phyloP scores from a whole-genome alignment of 2,329 filamentous ascomycete species.

The Mollisia scopiformis region DNA sequence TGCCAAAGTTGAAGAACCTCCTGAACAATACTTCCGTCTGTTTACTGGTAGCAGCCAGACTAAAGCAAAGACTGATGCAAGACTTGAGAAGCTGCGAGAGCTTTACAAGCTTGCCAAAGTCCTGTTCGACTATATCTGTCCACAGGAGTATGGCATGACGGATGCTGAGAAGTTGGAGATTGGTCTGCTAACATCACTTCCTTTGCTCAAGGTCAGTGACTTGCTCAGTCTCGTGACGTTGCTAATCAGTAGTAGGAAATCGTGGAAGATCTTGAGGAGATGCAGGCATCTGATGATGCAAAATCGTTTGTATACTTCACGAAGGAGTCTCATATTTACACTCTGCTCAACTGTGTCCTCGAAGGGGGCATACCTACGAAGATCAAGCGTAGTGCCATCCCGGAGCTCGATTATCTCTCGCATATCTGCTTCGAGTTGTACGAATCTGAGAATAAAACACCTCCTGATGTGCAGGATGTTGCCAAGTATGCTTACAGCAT shows the following conservation, averaged over 20 bases:
- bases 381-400: conserved; percentile 92
- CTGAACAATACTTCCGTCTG: conserved; percentile 79
- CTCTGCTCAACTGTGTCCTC: conserved; percentile 93
- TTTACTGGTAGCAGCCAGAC: conserved; percentile 76
- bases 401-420: conserved; percentile 94
- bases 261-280: conserved; percentile 93
- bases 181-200: conserved; percentile 89
- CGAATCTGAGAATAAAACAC: conserved; percentile 75
- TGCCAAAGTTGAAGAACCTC: conserved; percentile 53
- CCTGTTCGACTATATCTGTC: conserved; percentile 96
- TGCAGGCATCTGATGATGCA: conserved; percentile 90
- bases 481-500: conserved; percentile 85
- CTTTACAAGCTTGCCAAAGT: conserved; percentile 93
- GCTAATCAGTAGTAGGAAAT: conserved; percentile 68
- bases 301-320: conserved; percentile 99
- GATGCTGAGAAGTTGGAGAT: conserved; percentile 98
- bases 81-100: conserved; percentile 87
- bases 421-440: conserved; percentile 99
- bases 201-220: conserved; percentile 66
- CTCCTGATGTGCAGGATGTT: conserved; percentile 32
- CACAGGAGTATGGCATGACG: conserved; percentile 96
- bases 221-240: not conserved
- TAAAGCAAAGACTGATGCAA: conserved; percentile 80
- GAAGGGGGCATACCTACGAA: conserved; percentile 97
- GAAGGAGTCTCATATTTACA: conserved; percentile 99